Base-by-base conservation (phyloP, 164 flowering plant species). In the Tetrastigma voinierianum region DNA sequence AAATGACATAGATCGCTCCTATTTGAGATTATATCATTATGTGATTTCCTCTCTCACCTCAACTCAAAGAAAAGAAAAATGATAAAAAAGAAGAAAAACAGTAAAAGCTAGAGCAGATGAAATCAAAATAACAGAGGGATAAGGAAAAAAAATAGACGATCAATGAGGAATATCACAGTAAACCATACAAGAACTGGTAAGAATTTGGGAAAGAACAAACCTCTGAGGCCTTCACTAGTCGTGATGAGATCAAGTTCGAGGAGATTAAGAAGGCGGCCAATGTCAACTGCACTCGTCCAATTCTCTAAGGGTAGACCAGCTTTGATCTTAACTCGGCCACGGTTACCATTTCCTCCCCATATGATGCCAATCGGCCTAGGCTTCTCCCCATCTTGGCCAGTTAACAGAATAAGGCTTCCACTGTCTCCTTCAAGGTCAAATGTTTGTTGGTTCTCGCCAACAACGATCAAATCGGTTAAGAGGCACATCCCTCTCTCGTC, bases 351-450 rank as follows among this genome's bases (percentile, higher is more conserved):
- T 52, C 90, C 90, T 67, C 92, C 92, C 92, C 92, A 87, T 54
- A 87, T 87, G 52, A 87, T 87, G 59, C 92, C 92, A 59, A 86
- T 78, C n/a, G 92, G 90, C 18, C 73, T 72, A 49, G 88, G 86
- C 71, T 81, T 87, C 72, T 80, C 86, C 4, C 79, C 86, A 72
- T 69, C 70, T 68, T 82, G 83, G 19, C 92, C 88, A 57, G 75
- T 82, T 44, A 86, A 45, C 32, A 81, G 51, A 14, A 87, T 87
- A 53, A 87, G 86, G 69, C 92, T 84, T 70, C 92, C 92, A 70
- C 92, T 87, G 54, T 87, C 92, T 40, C 92, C 92, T 78, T 87
- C 88, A 23, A 87, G 90, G 63, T 87, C 92, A 78, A 87, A 87
- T 1, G 88, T 86, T 61, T 81, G 88, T 51, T 84, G 90, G 65